These are phyloP conservation scores for Puccinia brachypodii DNA, from an alignment of 1,284 basidiomycete genomes.

Conservation along the genomic window DNA sequence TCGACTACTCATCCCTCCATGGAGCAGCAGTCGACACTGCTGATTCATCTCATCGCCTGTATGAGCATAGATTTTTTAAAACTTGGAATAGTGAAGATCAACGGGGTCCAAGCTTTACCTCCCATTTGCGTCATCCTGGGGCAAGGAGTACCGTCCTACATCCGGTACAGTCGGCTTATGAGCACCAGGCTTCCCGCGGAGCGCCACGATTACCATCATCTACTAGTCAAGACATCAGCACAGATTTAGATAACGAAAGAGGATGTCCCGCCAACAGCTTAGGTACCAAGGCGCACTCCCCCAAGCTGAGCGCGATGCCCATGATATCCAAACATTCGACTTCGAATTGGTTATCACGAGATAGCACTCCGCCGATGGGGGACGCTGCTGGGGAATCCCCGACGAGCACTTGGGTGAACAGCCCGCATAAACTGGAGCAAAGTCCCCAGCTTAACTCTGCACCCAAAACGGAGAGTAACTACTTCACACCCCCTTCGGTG, in stretches of 20 bases:
- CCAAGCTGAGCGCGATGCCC: not conserved
- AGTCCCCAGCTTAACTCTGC: not conserved
- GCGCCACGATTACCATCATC: not conserved
- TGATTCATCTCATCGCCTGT: slow-evolving; percentile 10
- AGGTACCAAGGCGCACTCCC: not conserved
- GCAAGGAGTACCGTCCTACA: not conserved
- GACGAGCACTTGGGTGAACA: not conserved
- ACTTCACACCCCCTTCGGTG: slow-evolving; percentile 6
- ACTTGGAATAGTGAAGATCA: not conserved
- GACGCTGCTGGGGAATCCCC: not conserved
- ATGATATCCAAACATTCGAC: not conserved
- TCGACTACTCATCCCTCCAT: slow-evolving; percentile 28
- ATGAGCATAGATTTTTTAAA: slow-evolving; percentile 3
- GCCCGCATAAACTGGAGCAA: not conserved
- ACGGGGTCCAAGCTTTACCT: not conserved
- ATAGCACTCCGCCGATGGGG: not conserved
- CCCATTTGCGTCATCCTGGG: not conserved
- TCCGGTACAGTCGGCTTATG: not conserved
- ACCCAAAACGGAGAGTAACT: not conserved
- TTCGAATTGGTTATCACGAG: not conserved
- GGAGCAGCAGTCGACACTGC: not conserved
- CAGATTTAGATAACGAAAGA: not conserved
- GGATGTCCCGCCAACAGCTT: not conserved
- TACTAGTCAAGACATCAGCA: not conserved
- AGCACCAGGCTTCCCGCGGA: not conserved